These are phyloP conservation scores for Chlamydomonas eustigma DNA, from an alignment of 139 green algal species.

Conservation along the genomic window DNA sequence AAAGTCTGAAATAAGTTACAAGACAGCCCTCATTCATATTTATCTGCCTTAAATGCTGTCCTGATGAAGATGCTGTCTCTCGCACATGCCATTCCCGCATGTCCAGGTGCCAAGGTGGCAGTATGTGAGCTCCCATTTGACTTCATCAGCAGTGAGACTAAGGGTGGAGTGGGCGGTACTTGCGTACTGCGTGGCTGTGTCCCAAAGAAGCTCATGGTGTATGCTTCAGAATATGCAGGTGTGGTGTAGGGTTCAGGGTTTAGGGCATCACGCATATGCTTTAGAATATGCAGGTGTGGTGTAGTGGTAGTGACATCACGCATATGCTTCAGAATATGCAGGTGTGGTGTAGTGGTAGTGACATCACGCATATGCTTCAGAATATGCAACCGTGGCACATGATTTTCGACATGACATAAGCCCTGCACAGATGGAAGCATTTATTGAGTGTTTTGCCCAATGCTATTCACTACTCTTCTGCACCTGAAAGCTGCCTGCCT, in stretches of 20 bases:
- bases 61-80: too few relatives aligned
- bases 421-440: too few relatives aligned
- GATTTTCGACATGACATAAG: not conserved
- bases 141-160: conserved; percentile 66
- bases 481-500: not conserved
- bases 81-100: too few relatives aligned
- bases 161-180: conserved; percentile 89
- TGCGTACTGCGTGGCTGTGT: conserved; percentile 98
- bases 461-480: not conserved
- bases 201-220: conserved; percentile 99
- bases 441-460: too few relatives aligned
- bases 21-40: too few relatives aligned
- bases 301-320: not conserved
- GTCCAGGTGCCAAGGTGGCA: conserved; percentile 80
- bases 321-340: conserved; percentile 52
- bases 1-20: too few relatives aligned
- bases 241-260: not conserved
- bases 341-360: conserved; percentile 21
- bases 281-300: conserved; percentile 62
- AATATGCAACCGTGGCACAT: conserved; percentile 59
- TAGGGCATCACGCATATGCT: not conserved
- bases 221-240: conserved; percentile 79
- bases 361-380: not conserved
- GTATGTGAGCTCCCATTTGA: conserved; percentile 90
- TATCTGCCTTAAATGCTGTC: too few relatives aligned